Percentiles rank a stretch among this genome's conserved stretches.
These are phyloP conservation scores for Stenocarpella maydis DNA, from an alignment of 2,329 filamentous ascomycete genomes.

Conservation along the genomic window DNA sequence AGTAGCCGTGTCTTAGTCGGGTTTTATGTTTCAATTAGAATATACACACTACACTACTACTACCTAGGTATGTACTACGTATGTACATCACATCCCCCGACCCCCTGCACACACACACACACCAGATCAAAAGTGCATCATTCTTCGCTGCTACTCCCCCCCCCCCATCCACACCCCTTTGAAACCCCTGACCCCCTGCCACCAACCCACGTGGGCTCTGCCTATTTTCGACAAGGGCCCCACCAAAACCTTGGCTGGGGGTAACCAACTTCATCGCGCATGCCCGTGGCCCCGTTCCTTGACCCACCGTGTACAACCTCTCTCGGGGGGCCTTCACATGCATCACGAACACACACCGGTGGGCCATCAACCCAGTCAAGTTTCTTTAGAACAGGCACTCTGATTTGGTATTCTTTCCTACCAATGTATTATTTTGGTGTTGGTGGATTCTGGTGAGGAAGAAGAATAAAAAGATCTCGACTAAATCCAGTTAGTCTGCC, in stretches of 20 bases:
- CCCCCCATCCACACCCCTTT: background rate
- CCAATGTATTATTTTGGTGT: background rate
- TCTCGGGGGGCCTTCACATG: conserved; percentile 1
- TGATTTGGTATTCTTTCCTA: conserved; percentile 1
- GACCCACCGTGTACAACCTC: background rate
- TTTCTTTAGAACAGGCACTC: background rate
- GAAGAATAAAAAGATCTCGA: background rate
- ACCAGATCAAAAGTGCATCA: conserved; percentile 19
- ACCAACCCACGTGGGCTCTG: conserved; percentile 22
- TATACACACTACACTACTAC: too few relatives aligned
- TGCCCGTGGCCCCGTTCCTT: background rate
- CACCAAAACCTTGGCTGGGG: background rate
- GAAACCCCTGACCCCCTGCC: background rate
- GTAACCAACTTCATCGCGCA: background rate
- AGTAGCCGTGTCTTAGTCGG: conserved; percentile 12
- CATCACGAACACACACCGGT: background rate
- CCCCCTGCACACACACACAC: background rate
- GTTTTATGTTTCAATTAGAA: conserved; percentile 22
- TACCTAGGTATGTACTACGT: background rate
- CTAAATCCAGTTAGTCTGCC: conserved; percentile 23
- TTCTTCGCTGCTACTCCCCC: background rate
- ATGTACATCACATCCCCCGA: too few relatives aligned
- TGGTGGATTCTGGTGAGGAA: background rate
- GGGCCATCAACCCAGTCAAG: background rate
- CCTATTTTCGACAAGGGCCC: conserved; percentile 16